phyloP scores from a whole-genome alignment of 495 filamentous ascomycete species.

The Neurospora discreta region DNA sequence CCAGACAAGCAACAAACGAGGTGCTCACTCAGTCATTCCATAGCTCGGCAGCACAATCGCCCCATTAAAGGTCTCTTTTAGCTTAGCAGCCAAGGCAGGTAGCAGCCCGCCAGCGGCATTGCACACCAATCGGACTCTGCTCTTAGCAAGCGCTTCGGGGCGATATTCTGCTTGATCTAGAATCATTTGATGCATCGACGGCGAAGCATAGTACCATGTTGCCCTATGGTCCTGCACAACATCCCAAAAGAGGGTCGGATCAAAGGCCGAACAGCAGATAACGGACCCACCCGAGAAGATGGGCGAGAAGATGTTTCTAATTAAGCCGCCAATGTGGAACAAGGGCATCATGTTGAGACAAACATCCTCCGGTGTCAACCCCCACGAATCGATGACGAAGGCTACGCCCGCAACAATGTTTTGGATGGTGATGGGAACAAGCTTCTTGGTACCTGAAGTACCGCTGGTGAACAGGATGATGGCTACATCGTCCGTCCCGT shows the following conservation, averaged over 20 bases:
- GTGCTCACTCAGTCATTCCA: slow-evolving; percentile 34
- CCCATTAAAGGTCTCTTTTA: slow-evolving; percentile 25
- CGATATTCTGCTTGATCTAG: slow-evolving; percentile 22
- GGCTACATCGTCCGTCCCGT: slow-evolving; percentile 21
- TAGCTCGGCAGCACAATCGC: slow-evolving; percentile 34
- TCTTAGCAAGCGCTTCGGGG: slow-evolving; percentile 22
- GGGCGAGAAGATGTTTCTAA: slow-evolving; percentile 31
- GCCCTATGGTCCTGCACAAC: slow-evolving; percentile 25
- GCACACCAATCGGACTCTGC: slow-evolving; percentile 29
- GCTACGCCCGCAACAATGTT: slow-evolving; percentile 27
- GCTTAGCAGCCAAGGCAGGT: slow-evolving; percentile 25
- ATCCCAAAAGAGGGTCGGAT: slow-evolving; percentile 39
- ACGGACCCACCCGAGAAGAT: slow-evolving; percentile 29
- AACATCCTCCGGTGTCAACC: slow-evolving; percentile 21
- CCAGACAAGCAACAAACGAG: background rate
- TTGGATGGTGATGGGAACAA: slow-evolving; percentile 30
- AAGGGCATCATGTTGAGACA: slow-evolving; percentile 41
- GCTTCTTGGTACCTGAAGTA: slow-evolving; percentile 36
- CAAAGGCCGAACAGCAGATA: slow-evolving; percentile 36
- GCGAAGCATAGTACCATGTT: slow-evolving; percentile 42
- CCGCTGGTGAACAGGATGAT: slow-evolving; percentile 37
- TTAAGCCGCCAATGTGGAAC: slow-evolving; percentile 33
- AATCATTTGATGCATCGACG: slow-evolving; percentile 37
- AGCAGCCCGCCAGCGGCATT: slow-evolving; percentile 36
- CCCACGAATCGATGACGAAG: slow-evolving; percentile 31